Conservation (phyloP, 2,329 filamentous ascomycete genomes). For the Fusarium incarnatum region DNA sequence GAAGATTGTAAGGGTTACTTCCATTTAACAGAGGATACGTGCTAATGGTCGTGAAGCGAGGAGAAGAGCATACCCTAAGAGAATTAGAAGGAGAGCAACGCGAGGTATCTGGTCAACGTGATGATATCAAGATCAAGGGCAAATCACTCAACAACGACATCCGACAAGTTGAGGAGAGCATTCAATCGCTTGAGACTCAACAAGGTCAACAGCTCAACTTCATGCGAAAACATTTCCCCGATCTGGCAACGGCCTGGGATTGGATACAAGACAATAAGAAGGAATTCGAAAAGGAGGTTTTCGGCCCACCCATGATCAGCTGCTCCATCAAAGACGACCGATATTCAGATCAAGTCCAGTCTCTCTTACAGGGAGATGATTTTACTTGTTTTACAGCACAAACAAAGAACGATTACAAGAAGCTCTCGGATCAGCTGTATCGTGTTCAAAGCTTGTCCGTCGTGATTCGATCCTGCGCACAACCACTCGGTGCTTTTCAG, state of each 20-base stretch:
- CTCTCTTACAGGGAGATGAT: constrained; percentile 63
- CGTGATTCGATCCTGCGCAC: constrained; percentile 73
- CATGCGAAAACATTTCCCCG: constrained; percentile 69
- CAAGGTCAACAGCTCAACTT: constrained; percentile 78
- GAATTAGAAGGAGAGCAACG: constrained; percentile 61
- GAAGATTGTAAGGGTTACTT: constrained; percentile 69
- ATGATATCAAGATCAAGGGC: constrained; percentile 58
- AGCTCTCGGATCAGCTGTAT: constrained; percentile 74
- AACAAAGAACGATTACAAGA: constrained; percentile 77
- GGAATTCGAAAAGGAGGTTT: constrained; percentile 79
- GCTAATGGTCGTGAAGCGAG: constrained; percentile 60
- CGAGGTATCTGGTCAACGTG: constrained; percentile 54
- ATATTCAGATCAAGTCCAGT: constrained; percentile 69
- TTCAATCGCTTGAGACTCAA: constrained; percentile 75
- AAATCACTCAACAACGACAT: constrained; percentile 55
- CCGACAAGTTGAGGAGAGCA: constrained; percentile 57
- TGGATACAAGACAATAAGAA: constrained; percentile 82
- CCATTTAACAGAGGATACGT: background rate
- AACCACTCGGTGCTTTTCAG: constrained; percentile 65
- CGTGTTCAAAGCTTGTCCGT: constrained; percentile 74
- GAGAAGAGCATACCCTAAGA: constrained; percentile 67
- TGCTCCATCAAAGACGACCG: constrained; percentile 81
- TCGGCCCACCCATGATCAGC: constrained; percentile 82
- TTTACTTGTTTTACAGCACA: constrained; percentile 81
- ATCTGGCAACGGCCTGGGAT: constrained; percentile 78